Percentiles rank a stretch among this genome's conserved stretches.
Evolutionary conservation across 1,139 yeast genomes (phyloP).

Genomic region (Pneumocystis sp.): DNA sequence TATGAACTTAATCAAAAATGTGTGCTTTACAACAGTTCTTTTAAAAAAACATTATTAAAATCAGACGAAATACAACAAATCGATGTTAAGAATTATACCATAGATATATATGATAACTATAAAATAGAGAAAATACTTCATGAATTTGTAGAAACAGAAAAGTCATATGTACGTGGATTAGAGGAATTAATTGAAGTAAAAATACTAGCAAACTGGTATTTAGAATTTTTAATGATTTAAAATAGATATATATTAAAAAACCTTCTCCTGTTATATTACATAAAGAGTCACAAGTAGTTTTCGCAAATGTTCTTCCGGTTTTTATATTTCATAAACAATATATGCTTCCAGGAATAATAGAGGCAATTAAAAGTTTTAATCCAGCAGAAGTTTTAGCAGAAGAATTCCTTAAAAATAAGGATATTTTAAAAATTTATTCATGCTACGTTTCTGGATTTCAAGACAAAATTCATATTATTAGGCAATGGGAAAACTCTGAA

Average conservation of each 20-base stretch:
- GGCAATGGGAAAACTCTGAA: not conserved
- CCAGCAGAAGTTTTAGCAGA: not conserved
- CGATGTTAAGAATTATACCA: not conserved
- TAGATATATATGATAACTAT: too few relatives aligned
- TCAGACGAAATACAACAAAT: not conserved
- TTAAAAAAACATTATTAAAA: not conserved
- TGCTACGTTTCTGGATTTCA: not conserved
- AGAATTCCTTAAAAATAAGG: not conserved
- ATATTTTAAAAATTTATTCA: not conserved
- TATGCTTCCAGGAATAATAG: not conserved
- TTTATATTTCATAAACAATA: slow-evolving; percentile 1
- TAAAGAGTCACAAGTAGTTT: not conserved
- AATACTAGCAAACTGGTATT: not conserved
- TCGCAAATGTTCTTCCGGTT: not conserved
- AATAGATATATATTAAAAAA: not conserved
- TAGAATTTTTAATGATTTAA: not conserved
- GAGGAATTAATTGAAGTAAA: not conserved
- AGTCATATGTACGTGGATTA: not conserved
- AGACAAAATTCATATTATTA: not conserved
- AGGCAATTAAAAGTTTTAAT: not conserved
- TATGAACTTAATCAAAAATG: not conserved
- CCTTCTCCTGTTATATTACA: not conserved
- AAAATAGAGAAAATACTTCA: not conserved
- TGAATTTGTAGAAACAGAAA: slow-evolving; percentile 1
- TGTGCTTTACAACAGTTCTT: not conserved